Percentiles rank a stretch among this genome's conserved stretches.
These are phyloP conservation scores for Noccaea caerulescens DNA, from an alignment of 345 rosid species.

Conservation along the genomic window DNA sequence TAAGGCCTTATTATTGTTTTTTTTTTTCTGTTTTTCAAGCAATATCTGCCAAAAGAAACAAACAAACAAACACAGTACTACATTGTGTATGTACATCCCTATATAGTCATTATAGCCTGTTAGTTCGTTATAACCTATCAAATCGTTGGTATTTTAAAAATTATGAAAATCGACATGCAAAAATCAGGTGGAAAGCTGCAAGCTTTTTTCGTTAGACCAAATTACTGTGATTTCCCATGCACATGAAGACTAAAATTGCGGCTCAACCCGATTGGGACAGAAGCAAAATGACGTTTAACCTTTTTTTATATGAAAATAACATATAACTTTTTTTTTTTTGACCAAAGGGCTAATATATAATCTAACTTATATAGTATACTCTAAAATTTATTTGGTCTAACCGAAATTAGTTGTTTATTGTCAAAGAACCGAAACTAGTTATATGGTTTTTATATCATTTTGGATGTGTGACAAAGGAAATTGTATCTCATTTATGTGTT, in stretches of 20 bases:
- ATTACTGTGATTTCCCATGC: constrained; percentile 31
- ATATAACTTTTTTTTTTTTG: too few relatives aligned
- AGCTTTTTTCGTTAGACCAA: constrained; percentile 22
- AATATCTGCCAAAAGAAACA: constrained; percentile 24
- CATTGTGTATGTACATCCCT: neutral
- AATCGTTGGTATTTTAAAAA: constrained; percentile 13
- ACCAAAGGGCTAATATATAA: too few relatives aligned
- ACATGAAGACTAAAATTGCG: constrained; percentile 24
- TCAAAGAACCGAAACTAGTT: neutral
- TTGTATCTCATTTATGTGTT: neutral
- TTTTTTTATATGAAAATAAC: too few relatives aligned
- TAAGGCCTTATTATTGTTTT: neutral
- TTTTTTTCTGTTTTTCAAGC: neutral
- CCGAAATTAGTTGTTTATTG: neutral
- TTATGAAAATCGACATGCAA: constrained; percentile 22
- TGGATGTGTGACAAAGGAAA: neutral
- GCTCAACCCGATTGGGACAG: constrained; percentile 8
- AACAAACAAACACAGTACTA: constrained; percentile 11
- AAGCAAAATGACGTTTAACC: constrained; percentile 2
- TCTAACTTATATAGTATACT: too few relatives aligned
- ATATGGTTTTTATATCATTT: neutral
- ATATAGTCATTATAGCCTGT: constrained; percentile 5
- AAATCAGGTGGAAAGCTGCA: constrained; percentile 18
- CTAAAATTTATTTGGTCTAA: neutral
- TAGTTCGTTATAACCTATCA: constrained; percentile 32